A percentile compares a stretch with the other conserved stretches of the same genome.
Evolutionary conservation across 345 rosid species (phyloP).

Genomic region (Gossypium rotundifolium): DNA sequence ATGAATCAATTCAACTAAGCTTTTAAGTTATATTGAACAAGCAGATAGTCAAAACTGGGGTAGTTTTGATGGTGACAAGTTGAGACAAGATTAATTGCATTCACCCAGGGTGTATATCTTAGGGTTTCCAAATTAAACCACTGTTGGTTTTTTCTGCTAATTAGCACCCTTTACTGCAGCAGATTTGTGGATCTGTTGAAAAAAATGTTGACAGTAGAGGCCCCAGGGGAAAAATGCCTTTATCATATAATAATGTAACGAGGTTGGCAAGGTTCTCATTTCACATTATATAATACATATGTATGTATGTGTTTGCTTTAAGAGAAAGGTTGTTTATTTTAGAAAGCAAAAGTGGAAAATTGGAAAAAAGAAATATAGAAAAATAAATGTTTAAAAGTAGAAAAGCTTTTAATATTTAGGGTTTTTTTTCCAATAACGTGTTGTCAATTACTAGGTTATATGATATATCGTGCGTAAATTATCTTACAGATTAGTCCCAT

Average conservation of each 20-base stretch:
- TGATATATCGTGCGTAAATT: too few species aligned
- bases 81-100: neutral
- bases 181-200: neutral
- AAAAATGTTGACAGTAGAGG: neutral
- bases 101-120: neutral
- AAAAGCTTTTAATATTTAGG: neutral
- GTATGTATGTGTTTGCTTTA: neutral
- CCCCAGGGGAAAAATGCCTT: neutral
- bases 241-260: neutral
- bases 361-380: neutral
- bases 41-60: neutral
- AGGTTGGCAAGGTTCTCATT: neutral
- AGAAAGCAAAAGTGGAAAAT: neutral
- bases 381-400: neutral
- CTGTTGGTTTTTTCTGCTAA: neutral
- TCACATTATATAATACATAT: neutral
- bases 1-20: too few species aligned
- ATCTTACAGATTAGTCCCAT: too few species aligned
- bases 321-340: slow-evolving; percentile 3
- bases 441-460: too few species aligned
- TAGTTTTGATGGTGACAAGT: neutral
- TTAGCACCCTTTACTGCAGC: neutral
- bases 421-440: too few species aligned
- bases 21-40: neutral
- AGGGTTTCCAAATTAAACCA: neutral